Evolutionary conservation across 2,329 filamentous ascomycete species (phyloP), one percentile per base, ranked within the genome.

Genomic region (Tolypocladium sp.): DNA sequence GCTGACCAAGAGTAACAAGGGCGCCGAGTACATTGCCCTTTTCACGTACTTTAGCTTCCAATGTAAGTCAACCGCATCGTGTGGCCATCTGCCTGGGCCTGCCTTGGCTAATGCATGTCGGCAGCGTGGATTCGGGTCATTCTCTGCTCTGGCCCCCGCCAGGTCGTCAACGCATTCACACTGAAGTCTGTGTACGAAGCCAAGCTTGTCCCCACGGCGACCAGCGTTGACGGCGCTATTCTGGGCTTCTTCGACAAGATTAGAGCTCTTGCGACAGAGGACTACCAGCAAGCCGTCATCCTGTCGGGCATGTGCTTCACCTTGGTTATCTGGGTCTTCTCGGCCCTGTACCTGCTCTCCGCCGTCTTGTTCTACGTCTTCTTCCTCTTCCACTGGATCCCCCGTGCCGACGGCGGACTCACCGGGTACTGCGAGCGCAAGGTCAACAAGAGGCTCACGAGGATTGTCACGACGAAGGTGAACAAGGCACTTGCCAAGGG

Each of bases 251-350:
- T 94, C 71, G 77, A 87, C 67, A 97, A 97, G 68, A 80, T 97
- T 64, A 82, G 84, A 65, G 76, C 82, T 12, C 81, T 97, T 40
- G 89, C 90, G 37, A 79, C 87, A 20, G 78, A 87, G 40, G 88
- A 95, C 71, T 86, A 85, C 62, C 85, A 87, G 63, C 91, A 96
- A 72, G 90, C 90, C 1, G 76, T 94, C 61, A 89, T 97, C 65
- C 80, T 97, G 57, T 90, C 87, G 44, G 88, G 91, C 73, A 97
- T 97, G 94, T 77, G 92, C 63, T 97, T 96, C 75, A 97, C 93
- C 4, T 73, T 96, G 27, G 71, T 97, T 58, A 85, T 97, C 65
- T 97, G 93, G 93, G 80, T 92, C 17, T 86, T 97, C 66, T 89
- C 89, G 0, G 83, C 89, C 7, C 70, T 97, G 2, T 86, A 83